phyloP scores from a whole-genome alignment of 768 basidiomycete species.

The Termitomyces sp. region DNA sequence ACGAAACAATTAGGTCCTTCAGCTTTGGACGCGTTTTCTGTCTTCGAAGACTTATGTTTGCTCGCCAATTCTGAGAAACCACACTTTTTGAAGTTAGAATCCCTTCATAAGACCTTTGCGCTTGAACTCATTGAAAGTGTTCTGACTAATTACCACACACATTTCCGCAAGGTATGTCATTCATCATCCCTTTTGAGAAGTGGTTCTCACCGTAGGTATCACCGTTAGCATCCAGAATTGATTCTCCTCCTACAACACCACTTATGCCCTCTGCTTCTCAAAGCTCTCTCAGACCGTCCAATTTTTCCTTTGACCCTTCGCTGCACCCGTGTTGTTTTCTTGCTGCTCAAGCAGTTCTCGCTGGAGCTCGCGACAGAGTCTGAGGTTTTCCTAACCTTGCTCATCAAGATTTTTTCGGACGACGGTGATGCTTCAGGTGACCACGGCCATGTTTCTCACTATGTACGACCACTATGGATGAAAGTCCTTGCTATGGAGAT shows the following conservation, averaged over 20 bases:
- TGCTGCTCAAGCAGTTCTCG: constrained; percentile 88
- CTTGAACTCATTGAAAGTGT: constrained; percentile 98
- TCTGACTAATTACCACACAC: constrained; percentile 83
- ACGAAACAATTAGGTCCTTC: constrained; percentile 63
- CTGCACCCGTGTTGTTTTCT: constrained; percentile 88
- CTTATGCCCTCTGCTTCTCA: constrained; percentile 85
- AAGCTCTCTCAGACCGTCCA: constrained; percentile 75
- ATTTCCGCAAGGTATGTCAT: constrained; percentile 67
- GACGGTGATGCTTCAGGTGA: constrained; percentile 29
- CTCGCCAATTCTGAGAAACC: constrained; percentile 81
- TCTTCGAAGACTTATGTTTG: constrained; percentile 91
- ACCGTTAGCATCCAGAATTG: constrained; percentile 67
- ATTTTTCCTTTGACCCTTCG: constrained; percentile 86
- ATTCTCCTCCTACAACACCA: constrained; percentile 84
- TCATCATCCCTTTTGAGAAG: background rate
- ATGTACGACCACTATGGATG: constrained; percentile 72
- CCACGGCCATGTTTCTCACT: constrained; percentile 21
- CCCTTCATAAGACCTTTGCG: constrained; percentile 88
- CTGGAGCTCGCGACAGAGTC: constrained; percentile 74
- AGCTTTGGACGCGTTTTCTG: constrained; percentile 76
- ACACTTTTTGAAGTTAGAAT: constrained; percentile 73
- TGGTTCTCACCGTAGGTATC: background rate
- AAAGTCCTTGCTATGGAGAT: constrained; percentile 90
- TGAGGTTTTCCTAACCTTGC: constrained; percentile 77
- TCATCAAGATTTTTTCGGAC: constrained; percentile 59